Conservation (phyloP, 768 basidiomycete genomes). For the Multifurca ochricompacta region DNA sequence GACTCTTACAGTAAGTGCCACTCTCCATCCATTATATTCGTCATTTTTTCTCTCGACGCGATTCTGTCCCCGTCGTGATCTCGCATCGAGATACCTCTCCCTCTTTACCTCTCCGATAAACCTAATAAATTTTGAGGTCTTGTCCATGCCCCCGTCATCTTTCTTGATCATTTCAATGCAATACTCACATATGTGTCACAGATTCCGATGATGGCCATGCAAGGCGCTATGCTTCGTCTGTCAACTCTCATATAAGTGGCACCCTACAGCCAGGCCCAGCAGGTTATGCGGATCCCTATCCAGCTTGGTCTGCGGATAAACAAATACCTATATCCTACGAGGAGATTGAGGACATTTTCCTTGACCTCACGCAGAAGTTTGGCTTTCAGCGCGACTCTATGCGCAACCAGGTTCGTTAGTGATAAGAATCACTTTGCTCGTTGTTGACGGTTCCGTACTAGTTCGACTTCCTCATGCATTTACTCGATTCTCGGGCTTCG, state of each 20-base stretch:
- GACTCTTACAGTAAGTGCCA: conserved; percentile 20
- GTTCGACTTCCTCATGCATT: conserved; percentile 98
- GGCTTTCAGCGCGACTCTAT: conserved; percentile 95
- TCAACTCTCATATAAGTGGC: conserved; percentile 29
- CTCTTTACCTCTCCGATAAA: neutral
- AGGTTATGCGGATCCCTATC: conserved; percentile 60
- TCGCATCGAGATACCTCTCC: neutral
- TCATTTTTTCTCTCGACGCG: neutral
- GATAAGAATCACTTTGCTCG: conserved; percentile 3
- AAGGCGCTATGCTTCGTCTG: conserved; percentile 29
- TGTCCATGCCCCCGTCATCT: neutral
- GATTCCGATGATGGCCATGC: conserved; percentile 28
- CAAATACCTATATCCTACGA: conserved; percentile 96
- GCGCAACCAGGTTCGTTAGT: conserved; percentile 75
- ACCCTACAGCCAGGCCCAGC: conserved; percentile 20
- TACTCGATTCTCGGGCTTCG: conserved; percentile 95
- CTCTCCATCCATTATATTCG: neutral
- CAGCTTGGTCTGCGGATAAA: conserved; percentile 89
- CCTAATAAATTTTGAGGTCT: neutral
- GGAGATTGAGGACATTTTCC: conserved; percentile 97
- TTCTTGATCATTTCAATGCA: neutral
- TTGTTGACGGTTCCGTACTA: conserved; percentile 27
- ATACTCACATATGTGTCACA: conserved; percentile 20
- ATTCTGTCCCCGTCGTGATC: neutral
- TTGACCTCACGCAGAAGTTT: conserved; percentile 97